Percentiles rank a stretch among this genome's conserved stretches.
Conservation (phyloP, 768 basidiomycete genomes). For the Pleurotus eryngii region DNA sequence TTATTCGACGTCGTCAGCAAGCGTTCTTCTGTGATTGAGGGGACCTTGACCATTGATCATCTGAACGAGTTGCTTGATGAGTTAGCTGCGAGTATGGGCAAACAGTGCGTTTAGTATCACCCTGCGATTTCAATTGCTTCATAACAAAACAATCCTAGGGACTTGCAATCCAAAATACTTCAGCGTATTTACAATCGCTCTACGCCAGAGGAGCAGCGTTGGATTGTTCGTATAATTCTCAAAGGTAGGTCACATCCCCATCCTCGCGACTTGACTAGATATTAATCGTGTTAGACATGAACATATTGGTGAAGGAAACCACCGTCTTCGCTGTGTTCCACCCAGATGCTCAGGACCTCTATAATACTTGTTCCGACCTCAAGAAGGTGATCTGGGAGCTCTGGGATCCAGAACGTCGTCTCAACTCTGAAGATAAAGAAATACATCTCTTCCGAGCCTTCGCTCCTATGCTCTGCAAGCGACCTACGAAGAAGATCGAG, state of each 20-base stretch:
- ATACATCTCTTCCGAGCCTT: conserved; percentile 84
- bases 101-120: conserved; percentile 49
- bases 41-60: conserved; percentile 75
- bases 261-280: background rate
- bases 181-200: conserved; percentile 73
- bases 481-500: conserved; percentile 77
- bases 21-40: conserved; percentile 75
- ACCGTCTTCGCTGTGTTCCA: conserved; percentile 91
- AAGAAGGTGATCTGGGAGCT: conserved; percentile 92
- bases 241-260: conserved; percentile 57
- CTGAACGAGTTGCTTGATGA: conserved; percentile 82
- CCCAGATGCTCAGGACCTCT: conserved; percentile 89
- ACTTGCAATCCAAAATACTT: conserved; percentile 70
- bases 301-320: conserved; percentile 90
- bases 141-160: conserved; percentile 40
- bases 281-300: conserved; percentile 59
- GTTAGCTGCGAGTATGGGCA: conserved; percentile 66
- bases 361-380: conserved; percentile 95
- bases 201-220: conserved; percentile 87
- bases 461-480: conserved; percentile 93
- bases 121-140: background rate
- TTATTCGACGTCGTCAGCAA: conserved; percentile 84
- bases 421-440: conserved; percentile 75
- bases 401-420: conserved; percentile 67
- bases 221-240: conserved; percentile 94